A percentile compares a stretch with the other conserved stretches of the same genome.
Conservation (phyloP, 169 alveolate genomes). For the Miamiensis avidus region DNA sequence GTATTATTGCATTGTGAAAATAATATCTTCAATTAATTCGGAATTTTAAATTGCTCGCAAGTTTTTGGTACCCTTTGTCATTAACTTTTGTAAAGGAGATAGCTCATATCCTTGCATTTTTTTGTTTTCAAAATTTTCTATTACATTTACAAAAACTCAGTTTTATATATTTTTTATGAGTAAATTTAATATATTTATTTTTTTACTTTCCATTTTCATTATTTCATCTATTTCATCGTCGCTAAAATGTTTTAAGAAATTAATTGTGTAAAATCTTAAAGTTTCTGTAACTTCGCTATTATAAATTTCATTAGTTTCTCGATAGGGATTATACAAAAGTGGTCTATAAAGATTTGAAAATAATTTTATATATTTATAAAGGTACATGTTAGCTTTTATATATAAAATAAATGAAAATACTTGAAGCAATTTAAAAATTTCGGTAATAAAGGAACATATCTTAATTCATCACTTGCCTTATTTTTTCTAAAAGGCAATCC, state of each 20-base stretch:
- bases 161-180: not conserved
- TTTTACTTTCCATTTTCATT: conserved; percentile 59
- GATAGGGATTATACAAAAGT: conserved; percentile 40
- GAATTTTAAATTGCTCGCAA: conserved; percentile 66
- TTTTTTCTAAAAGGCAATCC: conserved; percentile 68
- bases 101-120: conserved; percentile 33
- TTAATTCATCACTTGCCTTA: conserved; percentile 74
- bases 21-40: conserved; percentile 73
- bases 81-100: conserved; percentile 26
- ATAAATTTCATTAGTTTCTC: conserved; percentile 36
- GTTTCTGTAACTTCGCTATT: conserved; percentile 33
- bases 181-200: not conserved
- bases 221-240: conserved; percentile 61
- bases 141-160: not conserved
- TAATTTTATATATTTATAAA: not conserved
- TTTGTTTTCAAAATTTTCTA: conserved; percentile 32
- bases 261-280: conserved; percentile 45
- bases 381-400: not conserved
- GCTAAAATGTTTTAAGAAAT: conserved; percentile 56
- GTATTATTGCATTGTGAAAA: conserved; percentile 67
- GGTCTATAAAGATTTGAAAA: conserved; percentile 43
- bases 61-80: conserved; percentile 74
- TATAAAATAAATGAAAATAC: conserved; percentile 52
- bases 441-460: conserved; percentile 69
- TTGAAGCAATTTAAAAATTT: conserved; percentile 66